Percentiles rank a stretch among this genome's conserved stretches.
phyloP scores from a whole-genome alignment of 495 filamentous ascomycete species.

The Annulohypoxylon stygium region DNA sequence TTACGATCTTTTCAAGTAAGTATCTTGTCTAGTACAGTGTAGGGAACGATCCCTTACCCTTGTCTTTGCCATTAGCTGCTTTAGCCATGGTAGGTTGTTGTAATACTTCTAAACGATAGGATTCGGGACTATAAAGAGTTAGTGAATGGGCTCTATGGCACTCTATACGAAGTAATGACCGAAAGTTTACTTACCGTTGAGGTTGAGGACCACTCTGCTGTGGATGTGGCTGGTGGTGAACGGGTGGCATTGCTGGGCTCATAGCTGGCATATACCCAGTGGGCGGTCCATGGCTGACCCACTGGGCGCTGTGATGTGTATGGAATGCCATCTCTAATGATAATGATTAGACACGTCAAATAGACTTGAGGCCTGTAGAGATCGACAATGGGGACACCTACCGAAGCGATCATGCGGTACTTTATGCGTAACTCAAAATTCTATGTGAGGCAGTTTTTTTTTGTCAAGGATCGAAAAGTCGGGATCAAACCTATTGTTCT shows the following conservation, averaged over 20 bases:
- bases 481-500: conserved; percentile 1
- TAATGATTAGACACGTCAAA: conserved; percentile 38
- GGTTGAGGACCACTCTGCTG: conserved; percentile 41
- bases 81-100: conserved; percentile 53
- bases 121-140: conserved; percentile 35
- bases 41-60: conserved; percentile 38
- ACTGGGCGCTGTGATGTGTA: conserved; percentile 45
- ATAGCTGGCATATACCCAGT: conserved; percentile 50
- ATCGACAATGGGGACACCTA: conserved; percentile 23
- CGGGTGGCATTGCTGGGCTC: conserved; percentile 48
- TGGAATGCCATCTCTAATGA: conserved; percentile 49
- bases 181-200: conserved; percentile 31
- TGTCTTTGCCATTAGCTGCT: conserved; percentile 53
- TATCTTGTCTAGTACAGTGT: not conserved
- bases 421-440: conserved; percentile 17
- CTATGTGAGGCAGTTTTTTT: conserved; percentile 3
- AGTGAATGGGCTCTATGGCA: not conserved
- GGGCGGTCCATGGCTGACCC: conserved; percentile 43
- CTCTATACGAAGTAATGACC: not conserved
- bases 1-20: conserved; percentile 76
- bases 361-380: not conserved
- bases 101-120: conserved; percentile 50
- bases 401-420: conserved; percentile 28
- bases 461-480: not conserved
- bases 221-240: conserved; percentile 44